These are phyloP conservation scores for Corymbia maculata DNA, from an alignment of 345 rosid species.

Conservation along the genomic window DNA sequence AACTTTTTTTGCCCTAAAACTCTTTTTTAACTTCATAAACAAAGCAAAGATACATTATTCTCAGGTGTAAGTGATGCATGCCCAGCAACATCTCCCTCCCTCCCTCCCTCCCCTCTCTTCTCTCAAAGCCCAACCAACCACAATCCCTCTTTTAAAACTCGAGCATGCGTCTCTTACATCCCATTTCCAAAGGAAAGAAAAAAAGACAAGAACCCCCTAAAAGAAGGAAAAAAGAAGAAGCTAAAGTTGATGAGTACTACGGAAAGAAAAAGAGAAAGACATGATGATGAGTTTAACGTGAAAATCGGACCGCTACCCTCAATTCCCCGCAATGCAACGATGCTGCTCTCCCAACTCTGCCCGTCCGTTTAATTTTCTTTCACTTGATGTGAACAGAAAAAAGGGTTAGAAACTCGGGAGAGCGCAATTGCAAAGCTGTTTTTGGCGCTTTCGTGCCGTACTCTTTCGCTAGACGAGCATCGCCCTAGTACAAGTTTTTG, in stretches of 20 bases:
- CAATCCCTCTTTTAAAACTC: not conserved
- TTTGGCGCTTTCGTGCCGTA: not conserved
- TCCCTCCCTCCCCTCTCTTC: not conserved
- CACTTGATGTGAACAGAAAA: not conserved
- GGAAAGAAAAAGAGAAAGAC: not conserved
- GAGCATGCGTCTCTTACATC: conserved; percentile 22
- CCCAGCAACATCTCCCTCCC: conserved; percentile 29
- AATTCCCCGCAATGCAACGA: conserved; percentile 85
- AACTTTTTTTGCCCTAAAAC: not conserved
- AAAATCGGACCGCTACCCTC: conserved; percentile 89
- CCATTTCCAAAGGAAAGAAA: conserved; percentile 2
- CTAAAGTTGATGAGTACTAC: conserved; percentile 4
- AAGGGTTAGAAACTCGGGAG: conserved; percentile 49
- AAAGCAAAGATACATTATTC: conserved; percentile 18
- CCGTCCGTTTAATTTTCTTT: not conserved
- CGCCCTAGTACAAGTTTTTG: not conserved
- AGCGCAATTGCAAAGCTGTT: conserved; percentile 66
- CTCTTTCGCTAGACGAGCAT: not conserved
- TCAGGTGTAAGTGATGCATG: conserved; percentile 70
- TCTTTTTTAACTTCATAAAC: conserved; percentile 1
- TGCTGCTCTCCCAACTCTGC: conserved; percentile 61
- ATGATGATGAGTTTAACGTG: not conserved
- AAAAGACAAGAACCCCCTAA: not conserved
- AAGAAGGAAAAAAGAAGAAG: not conserved
- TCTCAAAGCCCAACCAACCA: not conserved